A percentile compares a stretch with the other conserved stretches of the same genome.
phyloP scores from a whole-genome alignment of 176 grass and related monocot species.

The Cocos nucifera region DNA sequence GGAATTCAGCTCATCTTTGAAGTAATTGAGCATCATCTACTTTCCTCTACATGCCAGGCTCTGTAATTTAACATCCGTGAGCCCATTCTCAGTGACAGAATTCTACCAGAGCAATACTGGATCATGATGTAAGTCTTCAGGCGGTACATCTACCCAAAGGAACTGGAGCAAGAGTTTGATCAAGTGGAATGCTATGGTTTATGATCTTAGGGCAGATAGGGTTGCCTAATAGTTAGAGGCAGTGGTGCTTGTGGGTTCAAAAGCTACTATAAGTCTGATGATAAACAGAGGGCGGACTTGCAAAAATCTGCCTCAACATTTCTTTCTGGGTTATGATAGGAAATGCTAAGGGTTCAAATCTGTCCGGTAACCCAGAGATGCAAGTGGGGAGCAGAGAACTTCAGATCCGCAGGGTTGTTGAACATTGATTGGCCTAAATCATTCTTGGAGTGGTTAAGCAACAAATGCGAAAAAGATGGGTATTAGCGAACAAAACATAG shows the following conservation, averaged over 20 bases:
- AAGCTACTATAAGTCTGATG: constrained; percentile 27
- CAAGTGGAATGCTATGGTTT: neutral
- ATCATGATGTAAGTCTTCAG: constrained; percentile 32
- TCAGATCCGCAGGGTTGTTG: neutral
- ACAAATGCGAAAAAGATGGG: too few species aligned
- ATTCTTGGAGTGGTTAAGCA: too few species aligned
- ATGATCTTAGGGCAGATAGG: constrained; percentile 2
- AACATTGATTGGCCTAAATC: constrained; percentile 15
- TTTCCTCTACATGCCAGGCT: too few species aligned
- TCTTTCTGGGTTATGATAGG: constrained; percentile 7
- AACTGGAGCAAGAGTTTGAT: neutral
- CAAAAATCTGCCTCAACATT: constrained; percentile 22
- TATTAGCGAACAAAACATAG: too few species aligned
- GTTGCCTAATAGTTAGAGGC: neutral
- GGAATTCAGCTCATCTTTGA: too few species aligned
- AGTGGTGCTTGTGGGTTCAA: constrained; percentile 37
- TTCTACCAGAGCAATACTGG: constrained; percentile 30
- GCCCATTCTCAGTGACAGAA: neutral
- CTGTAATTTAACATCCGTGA: neutral
- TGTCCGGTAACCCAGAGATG: constrained; percentile 5
- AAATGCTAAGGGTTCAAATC: constrained; percentile 32
- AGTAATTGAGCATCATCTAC: too few species aligned
- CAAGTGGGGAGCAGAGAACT: neutral
- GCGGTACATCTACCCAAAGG: constrained; percentile 19
- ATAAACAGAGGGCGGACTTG: constrained; percentile 7